Evolutionary conservation across 2,329 filamentous ascomycete genomes (phyloP).

Genomic region (Cyphellophora europaea): DNA sequence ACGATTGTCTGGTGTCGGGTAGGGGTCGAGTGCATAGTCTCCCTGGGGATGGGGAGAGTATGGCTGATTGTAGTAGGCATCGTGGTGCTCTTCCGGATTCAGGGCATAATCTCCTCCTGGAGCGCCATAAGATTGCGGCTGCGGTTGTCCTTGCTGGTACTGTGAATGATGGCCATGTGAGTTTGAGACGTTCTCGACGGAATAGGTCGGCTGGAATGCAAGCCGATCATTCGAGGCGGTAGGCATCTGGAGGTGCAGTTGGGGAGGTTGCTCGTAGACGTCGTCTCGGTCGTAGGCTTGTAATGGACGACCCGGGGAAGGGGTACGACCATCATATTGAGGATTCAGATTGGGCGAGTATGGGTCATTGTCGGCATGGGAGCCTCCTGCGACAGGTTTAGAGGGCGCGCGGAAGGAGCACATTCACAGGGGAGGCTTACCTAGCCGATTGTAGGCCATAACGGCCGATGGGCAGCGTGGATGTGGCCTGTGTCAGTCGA

Average conservation of each 20-base stretch:
- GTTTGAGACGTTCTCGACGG: slow-evolving; percentile 57
- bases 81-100: slow-evolving; percentile 76
- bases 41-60: slow-evolving; percentile 63
- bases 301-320: slow-evolving; percentile 67
- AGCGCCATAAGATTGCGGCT: not conserved
- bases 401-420: not conserved
- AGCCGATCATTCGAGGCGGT: slow-evolving; percentile 62
- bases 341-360: slow-evolving; percentile 41
- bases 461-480: slow-evolving; percentile 5
- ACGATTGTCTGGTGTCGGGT: slow-evolving; percentile 42
- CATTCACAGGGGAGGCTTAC: slow-evolving; percentile 37
- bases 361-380: slow-evolving; percentile 29
- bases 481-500: too few species aligned
- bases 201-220: slow-evolving; percentile 74
- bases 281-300: slow-evolving; percentile 72
- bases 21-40: slow-evolving; percentile 46
- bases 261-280: slow-evolving; percentile 26
- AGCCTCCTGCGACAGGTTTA: not conserved
- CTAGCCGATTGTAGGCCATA: slow-evolving; percentile 68
- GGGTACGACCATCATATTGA: slow-evolving; percentile 51
- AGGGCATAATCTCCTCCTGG: slow-evolving; percentile 56
- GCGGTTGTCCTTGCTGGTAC: slow-evolving; percentile 38
- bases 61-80: slow-evolving; percentile 74
- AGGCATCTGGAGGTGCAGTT: slow-evolving; percentile 59
- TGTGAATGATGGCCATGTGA: slow-evolving; percentile 55